Evolutionary conservation across 352 stramenopile genomes (phyloP), one percentile per base, ranked within the genome.

Genomic region (Phytophthora sp.): DNA sequence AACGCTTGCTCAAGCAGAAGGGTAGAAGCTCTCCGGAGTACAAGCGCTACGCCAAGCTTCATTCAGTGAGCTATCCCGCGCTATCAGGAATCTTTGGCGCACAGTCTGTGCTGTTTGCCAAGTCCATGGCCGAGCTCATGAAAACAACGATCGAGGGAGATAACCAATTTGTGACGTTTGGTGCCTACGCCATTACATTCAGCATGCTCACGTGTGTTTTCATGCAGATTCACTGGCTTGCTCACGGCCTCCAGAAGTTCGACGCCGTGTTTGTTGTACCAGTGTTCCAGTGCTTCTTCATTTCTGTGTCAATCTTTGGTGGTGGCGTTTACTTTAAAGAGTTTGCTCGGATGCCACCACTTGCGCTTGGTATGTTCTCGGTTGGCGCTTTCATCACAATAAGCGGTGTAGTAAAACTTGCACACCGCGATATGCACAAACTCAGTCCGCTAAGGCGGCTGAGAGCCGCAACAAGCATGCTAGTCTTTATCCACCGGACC

Each of bases 231-330:
- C 81, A 96, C 48, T 92, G 89, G 79, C 89, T 97, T 27, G 91
- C 91, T 5, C 63, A 84, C 20, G 89, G 88, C 0, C 73, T 97
- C 15, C 76, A 92, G 46, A 72, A 74, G 10, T 97, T 97, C 38
- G 89, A 97, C 65, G 89, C 89, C 2, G 84, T 94, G 8, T 92
- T 97, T 30, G 71, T 97, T 27, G 83, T 96, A 10, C 87, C 87
- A 0, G 78, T 92, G 2, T 94, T 95, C 58, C 83, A 92, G 69
- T 95, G 92, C 49, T 97, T 97, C 65, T 97, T 95, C 72, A 97
- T 94, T 42, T 94, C 92, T 4, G 83, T 94, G n/a, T 91, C 82
- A 18, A 92, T 97, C 43, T 83, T 97, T 34, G 88, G 85, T 7
- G 90, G 90, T 8, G 90, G 88, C 10, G 75, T 97, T 5, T 97